These are phyloP conservation scores for Termitomyces sp. DNA, from an alignment of 768 basidiomycete species.

Conservation along the genomic window DNA sequence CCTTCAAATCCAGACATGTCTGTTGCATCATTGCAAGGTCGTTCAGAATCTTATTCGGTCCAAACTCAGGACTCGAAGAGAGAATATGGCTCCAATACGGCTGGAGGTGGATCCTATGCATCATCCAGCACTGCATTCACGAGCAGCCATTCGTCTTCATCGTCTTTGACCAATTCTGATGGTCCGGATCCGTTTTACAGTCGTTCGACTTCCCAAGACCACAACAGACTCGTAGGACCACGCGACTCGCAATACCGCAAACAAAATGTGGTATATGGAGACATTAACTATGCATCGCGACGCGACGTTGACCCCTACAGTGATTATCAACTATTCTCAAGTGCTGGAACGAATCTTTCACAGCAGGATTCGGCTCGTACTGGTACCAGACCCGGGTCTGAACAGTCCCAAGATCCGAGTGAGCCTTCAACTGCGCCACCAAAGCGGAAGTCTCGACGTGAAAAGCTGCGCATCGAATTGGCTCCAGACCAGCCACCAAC, in stretches of 20 bases:
- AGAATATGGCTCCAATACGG: constrained; percentile 1
- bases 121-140: background rate
- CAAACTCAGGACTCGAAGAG: background rate
- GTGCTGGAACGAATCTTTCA: background rate
- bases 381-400: background rate
- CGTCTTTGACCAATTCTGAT: constrained; percentile 4
- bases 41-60: background rate
- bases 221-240: background rate
- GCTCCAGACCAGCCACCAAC: constrained; percentile 78
- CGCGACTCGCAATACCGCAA: constrained; percentile 2
- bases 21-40: constrained; percentile 1
- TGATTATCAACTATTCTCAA: background rate
- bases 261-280: background rate
- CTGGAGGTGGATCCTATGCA: background rate
- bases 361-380: background rate
- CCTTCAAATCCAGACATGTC: background rate
- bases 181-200: constrained; percentile 6
- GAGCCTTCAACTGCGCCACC: constrained; percentile 8
- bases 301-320: constrained; percentile 10
- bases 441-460: constrained; percentile 46
- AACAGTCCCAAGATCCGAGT: constrained; percentile 1
- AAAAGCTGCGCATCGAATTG: constrained; percentile 62
- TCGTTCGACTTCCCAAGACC: constrained; percentile 6
- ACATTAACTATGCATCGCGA: constrained; percentile 2
- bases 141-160: background rate